Evolutionary conservation across 371 early-diverging fungal genomes (phyloP).

Genomic region (Mortierella sp.): DNA sequence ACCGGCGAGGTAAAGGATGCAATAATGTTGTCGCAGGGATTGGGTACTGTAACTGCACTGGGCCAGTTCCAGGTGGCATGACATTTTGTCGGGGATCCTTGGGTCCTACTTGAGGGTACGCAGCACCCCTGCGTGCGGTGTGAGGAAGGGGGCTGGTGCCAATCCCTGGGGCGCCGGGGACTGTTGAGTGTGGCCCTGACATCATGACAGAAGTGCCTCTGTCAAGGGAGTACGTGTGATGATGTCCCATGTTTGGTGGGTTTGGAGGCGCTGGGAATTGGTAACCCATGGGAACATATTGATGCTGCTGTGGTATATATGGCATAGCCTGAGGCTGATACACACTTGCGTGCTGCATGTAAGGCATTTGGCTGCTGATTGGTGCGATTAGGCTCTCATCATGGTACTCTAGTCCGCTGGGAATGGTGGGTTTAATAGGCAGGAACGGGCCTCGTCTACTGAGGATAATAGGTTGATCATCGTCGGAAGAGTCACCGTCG

Average conservation of each 20-base stretch:
- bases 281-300: conserved; percentile 19
- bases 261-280: conserved; percentile 15
- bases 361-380: conserved; percentile 6
- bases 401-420: not conserved
- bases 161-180: not conserved
- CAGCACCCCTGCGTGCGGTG: not conserved
- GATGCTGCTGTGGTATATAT: conserved; percentile 2
- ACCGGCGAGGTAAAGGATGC: conserved; percentile 30
- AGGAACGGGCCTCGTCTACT: conserved; percentile 14
- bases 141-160: not conserved
- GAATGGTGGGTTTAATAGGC: not conserved
- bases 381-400: conserved; percentile 16
- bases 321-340: conserved; percentile 8
- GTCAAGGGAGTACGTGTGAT: conserved; percentile 36
- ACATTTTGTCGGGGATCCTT: conserved; percentile 4
- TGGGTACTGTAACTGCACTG: conserved; percentile 21
- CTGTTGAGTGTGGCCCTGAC: not conserved
- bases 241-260: conserved; percentile 24
- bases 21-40: conserved; percentile 34
- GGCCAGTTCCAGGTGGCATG: not conserved
- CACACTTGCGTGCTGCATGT: conserved; percentile 3
- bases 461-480: conserved; percentile 37
- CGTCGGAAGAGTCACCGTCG: conserved; percentile 21
- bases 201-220: conserved; percentile 8
- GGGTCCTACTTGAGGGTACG: not conserved